Evolutionary conservation across 495 filamentous ascomycete genomes (phyloP).

Genomic region (Podospora bellae-mahoneyi): DNA sequence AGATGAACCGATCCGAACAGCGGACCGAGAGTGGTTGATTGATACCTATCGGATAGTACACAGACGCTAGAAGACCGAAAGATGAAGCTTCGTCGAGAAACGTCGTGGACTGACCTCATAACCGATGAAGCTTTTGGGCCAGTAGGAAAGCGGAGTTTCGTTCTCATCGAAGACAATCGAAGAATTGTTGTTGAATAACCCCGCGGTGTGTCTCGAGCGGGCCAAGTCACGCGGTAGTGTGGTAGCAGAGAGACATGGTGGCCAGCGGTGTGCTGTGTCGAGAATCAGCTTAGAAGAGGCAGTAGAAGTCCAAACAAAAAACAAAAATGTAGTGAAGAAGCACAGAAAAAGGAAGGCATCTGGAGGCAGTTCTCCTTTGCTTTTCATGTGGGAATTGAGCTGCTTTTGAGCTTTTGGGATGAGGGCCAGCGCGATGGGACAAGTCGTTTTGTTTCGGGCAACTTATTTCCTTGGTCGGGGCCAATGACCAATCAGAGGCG

Average conservation of each 20-base stretch:
- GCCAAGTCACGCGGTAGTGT: not conserved
- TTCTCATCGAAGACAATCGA: constrained; percentile 12
- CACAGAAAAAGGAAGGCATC: not conserved
- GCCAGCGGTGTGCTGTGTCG: not conserved
- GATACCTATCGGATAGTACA: not conserved
- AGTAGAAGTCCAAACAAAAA: not conserved
- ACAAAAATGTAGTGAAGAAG: not conserved
- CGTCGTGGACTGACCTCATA: constrained; percentile 6
- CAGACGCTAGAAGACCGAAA: not conserved
- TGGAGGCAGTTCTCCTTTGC: not conserved
- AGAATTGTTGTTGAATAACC: not conserved
- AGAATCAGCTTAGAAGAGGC: not conserved
- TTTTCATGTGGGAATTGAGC: not conserved
- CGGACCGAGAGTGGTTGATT: not conserved
- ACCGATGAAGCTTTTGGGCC: constrained; percentile 1
- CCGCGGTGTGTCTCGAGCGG: constrained; percentile 6
- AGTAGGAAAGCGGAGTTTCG: constrained; percentile 7
- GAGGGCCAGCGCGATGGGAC: not conserved
- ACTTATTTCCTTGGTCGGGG: not conserved
- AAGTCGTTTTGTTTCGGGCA: constrained; percentile 6
- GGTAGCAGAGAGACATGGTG: not conserved
- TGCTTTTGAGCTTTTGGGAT: not conserved
- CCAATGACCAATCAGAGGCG: constrained; percentile 12
- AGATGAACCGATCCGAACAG: not conserved
- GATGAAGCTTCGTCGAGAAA: not conserved